A percentile compares a stretch with the other conserved stretches of the same genome.
Evolutionary conservation across 306 rosid species (phyloP).

Genomic region (Quercus wislizeni): DNA sequence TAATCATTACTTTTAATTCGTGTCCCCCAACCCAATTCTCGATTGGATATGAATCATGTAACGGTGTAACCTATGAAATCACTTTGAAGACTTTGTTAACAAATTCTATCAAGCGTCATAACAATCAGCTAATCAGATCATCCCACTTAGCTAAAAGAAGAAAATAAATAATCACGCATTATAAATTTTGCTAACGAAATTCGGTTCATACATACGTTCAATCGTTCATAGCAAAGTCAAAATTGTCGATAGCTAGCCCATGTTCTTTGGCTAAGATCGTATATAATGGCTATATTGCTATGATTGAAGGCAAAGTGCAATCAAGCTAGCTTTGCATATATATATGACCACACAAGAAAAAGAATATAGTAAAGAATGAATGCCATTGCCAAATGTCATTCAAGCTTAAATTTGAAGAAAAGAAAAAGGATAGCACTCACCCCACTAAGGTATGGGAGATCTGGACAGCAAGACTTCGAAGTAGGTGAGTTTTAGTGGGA

Average conservation of each 20-base stretch:
- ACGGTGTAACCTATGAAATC: neutral
- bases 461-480: neutral
- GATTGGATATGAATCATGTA: neutral
- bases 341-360: neutral
- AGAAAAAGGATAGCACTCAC: neutral
- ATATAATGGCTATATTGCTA: neutral
- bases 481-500: constrained; percentile 1
- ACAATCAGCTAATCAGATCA: neutral
- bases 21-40: neutral
- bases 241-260: neutral
- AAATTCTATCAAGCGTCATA: neutral
- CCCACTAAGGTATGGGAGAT: constrained; percentile 21
- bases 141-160: too few relatives aligned
- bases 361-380: neutral
- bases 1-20: neutral
- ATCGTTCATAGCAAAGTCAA: neutral
- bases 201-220: neutral
- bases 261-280: neutral
- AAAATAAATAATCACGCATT: neutral
- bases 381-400: constrained; percentile 37
- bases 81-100: neutral
- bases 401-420: constrained; percentile 25
- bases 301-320: constrained; percentile 34
- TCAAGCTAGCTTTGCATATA: neutral
- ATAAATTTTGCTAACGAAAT: neutral